Percentiles rank a stretch among this genome's conserved stretches.
These are phyloP conservation scores for Mortierella claussenii DNA, from an alignment of 192 early-diverging fungal species.

Conservation along the genomic window DNA sequence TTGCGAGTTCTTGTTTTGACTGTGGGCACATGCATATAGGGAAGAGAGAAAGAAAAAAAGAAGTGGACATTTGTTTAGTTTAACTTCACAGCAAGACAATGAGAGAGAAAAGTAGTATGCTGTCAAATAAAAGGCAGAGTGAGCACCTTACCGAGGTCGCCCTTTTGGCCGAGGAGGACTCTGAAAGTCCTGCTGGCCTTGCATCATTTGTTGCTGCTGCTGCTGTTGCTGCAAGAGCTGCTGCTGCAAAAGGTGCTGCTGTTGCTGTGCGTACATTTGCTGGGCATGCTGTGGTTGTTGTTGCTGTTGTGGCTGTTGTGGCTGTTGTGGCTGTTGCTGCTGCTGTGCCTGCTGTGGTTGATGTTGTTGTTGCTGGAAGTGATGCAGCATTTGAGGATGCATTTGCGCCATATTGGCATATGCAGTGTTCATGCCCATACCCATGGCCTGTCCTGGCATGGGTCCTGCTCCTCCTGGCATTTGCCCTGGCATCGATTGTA, in stretches of 20 bases:
- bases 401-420: conserved; percentile 35
- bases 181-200: conserved; percentile 45
- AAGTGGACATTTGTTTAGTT: not conserved
- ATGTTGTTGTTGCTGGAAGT: conserved; percentile 27
- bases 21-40: no score
- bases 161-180: conserved; percentile 41
- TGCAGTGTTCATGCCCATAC: conserved; percentile 28
- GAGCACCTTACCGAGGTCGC: conserved; percentile 37
- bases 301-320: conserved; percentile 26
- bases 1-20: conserved; percentile 42
- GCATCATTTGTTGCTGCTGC: conserved; percentile 39
- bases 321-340: conserved; percentile 28
- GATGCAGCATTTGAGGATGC: conserved; percentile 48
- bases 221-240: conserved; percentile 18
- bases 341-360: conserved; percentile 20
- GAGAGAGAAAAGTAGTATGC: not conserved
- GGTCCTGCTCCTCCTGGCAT: conserved; percentile 16
- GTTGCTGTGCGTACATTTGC: conserved; percentile 16
- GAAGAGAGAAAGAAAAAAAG: no score
- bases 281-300: conserved; percentile 20
- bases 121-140: not conserved
- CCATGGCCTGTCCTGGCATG: conserved; percentile 32
- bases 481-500: conserved; percentile 27
- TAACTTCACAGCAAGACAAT: not conserved
- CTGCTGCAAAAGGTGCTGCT: conserved; percentile 22